phyloP scores from a whole-genome alignment of 352 stramenopile genomes.

The Phytophthora idaei region DNA sequence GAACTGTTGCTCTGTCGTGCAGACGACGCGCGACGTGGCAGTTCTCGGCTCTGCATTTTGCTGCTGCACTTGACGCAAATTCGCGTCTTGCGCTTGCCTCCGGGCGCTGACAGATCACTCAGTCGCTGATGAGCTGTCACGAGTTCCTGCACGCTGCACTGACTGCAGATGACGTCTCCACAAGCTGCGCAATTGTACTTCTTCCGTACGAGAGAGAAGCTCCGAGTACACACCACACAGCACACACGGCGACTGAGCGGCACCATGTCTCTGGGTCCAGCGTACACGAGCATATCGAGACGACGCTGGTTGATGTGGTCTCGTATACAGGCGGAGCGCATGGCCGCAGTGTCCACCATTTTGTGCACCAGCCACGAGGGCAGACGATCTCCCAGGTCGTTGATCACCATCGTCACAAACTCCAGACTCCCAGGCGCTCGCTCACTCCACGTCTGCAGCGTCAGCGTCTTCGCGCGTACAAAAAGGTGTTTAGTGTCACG shows the following conservation, averaged over 20 bases:
- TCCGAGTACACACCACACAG: conserved; percentile 82
- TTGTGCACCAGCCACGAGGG: conserved; percentile 85
- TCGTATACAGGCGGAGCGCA: conserved; percentile 77
- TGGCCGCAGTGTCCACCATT: conserved; percentile 76
- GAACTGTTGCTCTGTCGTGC: conserved; percentile 41
- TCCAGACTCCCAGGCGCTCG: conserved; percentile 64
- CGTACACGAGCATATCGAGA: conserved; percentile 74
- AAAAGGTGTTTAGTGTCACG: conserved; percentile 60
- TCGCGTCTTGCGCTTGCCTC: conserved; percentile 74
- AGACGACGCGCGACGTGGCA: conserved; percentile 51
- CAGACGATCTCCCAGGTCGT: conserved; percentile 74
- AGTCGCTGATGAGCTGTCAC: conserved; percentile 53
- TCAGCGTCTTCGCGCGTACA: conserved; percentile 79
- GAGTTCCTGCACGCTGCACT: conserved; percentile 81
- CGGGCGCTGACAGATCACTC: conserved; percentile 36
- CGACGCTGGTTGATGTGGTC: conserved; percentile 81
- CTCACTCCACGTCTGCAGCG: conserved; percentile 74
- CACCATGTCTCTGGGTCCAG: conserved; percentile 70
- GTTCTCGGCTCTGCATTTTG: conserved; percentile 56
- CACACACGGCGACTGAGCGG: conserved; percentile 72
- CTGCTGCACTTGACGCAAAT: conserved; percentile 84
- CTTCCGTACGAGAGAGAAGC: conserved; percentile 85
- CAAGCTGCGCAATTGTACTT: conserved; percentile 87
- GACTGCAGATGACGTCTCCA: conserved; percentile 82
- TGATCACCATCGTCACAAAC: conserved; percentile 84